phyloP scores from a whole-genome alignment of 2,329 filamentous ascomycete genomes.

The Stagonosporopsis cucurbitacearum region DNA sequence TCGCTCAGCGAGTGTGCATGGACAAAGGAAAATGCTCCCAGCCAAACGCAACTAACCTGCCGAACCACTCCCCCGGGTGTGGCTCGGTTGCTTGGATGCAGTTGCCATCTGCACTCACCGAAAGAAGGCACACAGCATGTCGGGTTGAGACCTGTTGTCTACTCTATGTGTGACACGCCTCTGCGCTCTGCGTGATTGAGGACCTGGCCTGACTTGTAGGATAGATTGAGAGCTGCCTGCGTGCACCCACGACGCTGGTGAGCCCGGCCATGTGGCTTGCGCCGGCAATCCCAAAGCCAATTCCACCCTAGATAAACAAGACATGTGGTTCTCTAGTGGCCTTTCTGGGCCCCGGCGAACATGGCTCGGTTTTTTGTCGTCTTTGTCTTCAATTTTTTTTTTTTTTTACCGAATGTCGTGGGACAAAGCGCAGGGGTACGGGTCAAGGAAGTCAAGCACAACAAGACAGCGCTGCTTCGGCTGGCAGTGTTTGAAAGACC shows the following conservation, averaged over 20 bases:
- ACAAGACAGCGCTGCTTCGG: slow-evolving; percentile 5
- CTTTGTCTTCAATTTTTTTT: background rate
- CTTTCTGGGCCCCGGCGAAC: background rate
- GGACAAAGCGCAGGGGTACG: background rate
- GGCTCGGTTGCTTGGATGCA: slow-evolving; percentile 7
- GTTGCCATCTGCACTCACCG: background rate
- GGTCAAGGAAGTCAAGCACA: background rate
- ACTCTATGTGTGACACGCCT: background rate
- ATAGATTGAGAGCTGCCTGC: background rate
- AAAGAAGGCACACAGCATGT: background rate
- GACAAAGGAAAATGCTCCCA: slow-evolving; percentile 4
- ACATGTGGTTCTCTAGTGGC: slow-evolving; percentile 6
- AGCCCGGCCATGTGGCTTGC: slow-evolving; percentile 13
- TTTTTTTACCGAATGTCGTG: background rate
- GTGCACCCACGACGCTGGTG: background rate
- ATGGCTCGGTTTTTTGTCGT: too few relatives aligned
- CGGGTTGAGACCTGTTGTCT: background rate
- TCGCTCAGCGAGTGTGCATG: slow-evolving; percentile 5
- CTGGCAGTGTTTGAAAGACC: slow-evolving; percentile 1
- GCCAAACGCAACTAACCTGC: background rate
- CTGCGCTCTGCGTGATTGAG: background rate
- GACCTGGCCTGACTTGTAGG: background rate
- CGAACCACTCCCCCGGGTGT: slow-evolving; percentile 1
- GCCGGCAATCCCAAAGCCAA: slow-evolving; percentile 15
- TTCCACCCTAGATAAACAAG: slow-evolving; percentile 2